Evolutionary conservation across 2,329 filamentous ascomycete genomes (phyloP), one percentile per base, ranked within the genome.

Genomic region (Beauveria caledonica): DNA sequence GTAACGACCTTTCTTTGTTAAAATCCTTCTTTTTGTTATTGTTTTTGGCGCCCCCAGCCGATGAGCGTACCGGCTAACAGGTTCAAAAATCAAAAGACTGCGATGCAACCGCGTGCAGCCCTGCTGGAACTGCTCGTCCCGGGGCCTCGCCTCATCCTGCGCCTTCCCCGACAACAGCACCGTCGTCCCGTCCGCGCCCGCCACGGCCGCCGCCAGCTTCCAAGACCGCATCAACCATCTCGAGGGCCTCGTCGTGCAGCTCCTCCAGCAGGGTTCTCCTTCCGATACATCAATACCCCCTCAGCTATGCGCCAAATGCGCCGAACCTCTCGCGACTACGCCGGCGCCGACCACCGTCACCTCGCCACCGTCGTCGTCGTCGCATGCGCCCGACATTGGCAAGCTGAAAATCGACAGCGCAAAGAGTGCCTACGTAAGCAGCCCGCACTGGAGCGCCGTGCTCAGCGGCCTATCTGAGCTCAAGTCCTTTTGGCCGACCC

Each of bases 21-120:
- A 11, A 33, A 11, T 5, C 29, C 10, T 21, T 53, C 3, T 10
- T 13, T 33, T 15, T 21, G 36, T 17, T 21, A 21, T 19, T 15
- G 23, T 29, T n/a, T 5, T 25, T 11, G 13, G 15, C 7, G 15
- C 46, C 6, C 9, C 13, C 11, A 9, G 13, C 8, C 27, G 9
- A 11, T 8, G 15, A n/a, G 15, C 3, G 29, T 17, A 50, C 1
- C 9, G 11, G 15, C 48, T 50, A 50, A 50, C 48, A n/a, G 5
- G 5, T 25, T 21, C 33, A 13, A 36, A 36, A 2, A 2, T 33
- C 8, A 27, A 27, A 27, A 74, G 72, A 39, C 51, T 71, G 8
- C 72, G 72, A 39, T 74, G 72, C 19, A 70, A 72, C 44, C 69
- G 71, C 1, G 62, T 44, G 0, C 52, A 70, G 0, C 72, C 71